phyloP scores from a whole-genome alignment of 495 filamentous ascomycete species.

The Penicillium samsonianum region DNA sequence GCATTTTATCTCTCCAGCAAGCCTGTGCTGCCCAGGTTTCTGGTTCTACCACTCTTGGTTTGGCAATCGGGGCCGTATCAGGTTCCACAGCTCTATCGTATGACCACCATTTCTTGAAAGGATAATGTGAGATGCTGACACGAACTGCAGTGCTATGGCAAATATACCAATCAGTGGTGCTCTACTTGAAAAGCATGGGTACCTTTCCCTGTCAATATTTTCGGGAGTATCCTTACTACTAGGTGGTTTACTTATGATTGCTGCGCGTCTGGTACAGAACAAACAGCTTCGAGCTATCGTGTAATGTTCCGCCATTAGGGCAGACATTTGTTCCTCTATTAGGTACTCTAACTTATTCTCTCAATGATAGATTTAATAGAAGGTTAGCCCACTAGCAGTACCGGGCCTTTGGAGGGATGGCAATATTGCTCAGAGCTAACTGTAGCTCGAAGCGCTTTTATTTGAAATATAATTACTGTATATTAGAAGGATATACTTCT shows the following conservation, averaged over 20 bases:
- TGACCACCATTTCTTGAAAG: background rate
- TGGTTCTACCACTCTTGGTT: constrained; percentile 31
- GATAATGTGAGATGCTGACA: background rate
- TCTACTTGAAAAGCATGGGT: constrained; percentile 36
- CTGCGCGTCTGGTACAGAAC: constrained; percentile 30
- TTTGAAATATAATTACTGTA: background rate
- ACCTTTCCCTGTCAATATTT: constrained; percentile 38
- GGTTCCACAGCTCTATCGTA: constrained; percentile 42
- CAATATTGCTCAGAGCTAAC: background rate
- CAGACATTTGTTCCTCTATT: background rate
- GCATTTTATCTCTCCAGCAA: constrained; percentile 43
- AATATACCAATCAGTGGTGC: constrained; percentile 40
- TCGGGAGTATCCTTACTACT: constrained; percentile 36
- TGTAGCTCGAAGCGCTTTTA: background rate
- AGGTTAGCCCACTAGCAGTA: background rate
- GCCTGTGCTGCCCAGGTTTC: constrained; percentile 44
- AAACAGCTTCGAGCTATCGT: constrained; percentile 24
- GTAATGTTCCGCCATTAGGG: background rate
- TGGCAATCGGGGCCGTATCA: constrained; percentile 36
- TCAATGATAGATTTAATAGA: too few relatives aligned
- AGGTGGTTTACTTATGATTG: constrained; percentile 29
- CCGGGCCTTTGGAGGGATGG: too few relatives aligned
- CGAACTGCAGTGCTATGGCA: constrained; percentile 36
- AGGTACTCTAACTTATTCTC: fast-evolving
- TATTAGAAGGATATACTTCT: background rate